These are phyloP conservation scores for Dichotomocladium elegans DNA, from an alignment of 371 early-diverging fungal species.

Conservation along the genomic window DNA sequence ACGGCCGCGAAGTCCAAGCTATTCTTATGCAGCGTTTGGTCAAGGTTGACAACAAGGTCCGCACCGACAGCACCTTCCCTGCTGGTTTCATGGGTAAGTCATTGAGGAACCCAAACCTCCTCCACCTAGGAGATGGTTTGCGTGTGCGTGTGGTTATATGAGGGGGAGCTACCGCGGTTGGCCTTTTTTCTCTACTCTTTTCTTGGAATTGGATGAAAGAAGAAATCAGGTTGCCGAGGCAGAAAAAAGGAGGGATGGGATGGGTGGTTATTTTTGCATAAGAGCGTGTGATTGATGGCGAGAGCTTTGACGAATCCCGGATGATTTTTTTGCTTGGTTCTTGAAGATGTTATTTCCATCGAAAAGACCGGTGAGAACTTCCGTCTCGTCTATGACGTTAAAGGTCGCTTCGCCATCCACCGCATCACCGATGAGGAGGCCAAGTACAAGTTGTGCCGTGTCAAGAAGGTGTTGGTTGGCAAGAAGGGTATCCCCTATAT, in stretches of 20 bases:
- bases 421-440: conserved; percentile 98
- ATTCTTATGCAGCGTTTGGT: conserved; percentile 98
- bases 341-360: conserved; percentile 94
- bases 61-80: conserved; percentile 98
- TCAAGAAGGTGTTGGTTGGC: conserved; percentile 92
- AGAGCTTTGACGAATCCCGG: conserved; percentile 51
- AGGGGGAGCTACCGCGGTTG: no score
- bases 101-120: no score
- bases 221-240: no score
- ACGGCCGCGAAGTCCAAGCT: conserved; percentile 94
- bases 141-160: no score
- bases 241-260: background rate
- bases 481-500: conserved; percentile 94
- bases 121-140: no score
- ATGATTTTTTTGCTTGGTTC: conserved; percentile 28
- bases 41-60: conserved; percentile 99
- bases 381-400: conserved; percentile 98
- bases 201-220: no score
- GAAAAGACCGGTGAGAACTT: conserved; percentile 99
- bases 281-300: conserved; percentile 27
- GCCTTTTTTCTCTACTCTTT: no score
- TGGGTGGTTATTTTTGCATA: background rate
- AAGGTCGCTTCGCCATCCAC: conserved; percentile 99
- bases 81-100: conserved; percentile 96
- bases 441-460: conserved; percentile 99